Percentiles rank a stretch among this genome's conserved stretches.
Evolutionary conservation across 371 early-diverging fungal species (phyloP).

Genomic region (Coemansia sp.): DNA sequence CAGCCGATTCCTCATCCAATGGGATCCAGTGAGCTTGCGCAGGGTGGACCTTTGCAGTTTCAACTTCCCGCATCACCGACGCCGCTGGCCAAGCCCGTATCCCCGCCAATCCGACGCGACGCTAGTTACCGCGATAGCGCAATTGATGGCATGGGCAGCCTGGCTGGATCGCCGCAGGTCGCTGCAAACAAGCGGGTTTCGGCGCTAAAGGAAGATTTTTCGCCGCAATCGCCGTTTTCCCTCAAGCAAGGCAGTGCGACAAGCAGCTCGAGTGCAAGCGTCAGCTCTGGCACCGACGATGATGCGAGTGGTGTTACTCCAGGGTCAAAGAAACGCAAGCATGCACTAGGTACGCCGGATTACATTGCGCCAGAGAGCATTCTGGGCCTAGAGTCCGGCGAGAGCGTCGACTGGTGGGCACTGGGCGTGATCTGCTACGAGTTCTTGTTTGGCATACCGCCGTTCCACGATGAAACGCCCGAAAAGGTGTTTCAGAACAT

Average conservation of each 20-base stretch:
- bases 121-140: not conserved
- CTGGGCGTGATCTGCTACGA: constrained; percentile 92
- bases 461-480: constrained; percentile 94
- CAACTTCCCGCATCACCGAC: not conserved
- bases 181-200: constrained; percentile 23
- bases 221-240: not conserved
- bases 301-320: not conserved
- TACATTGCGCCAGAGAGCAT: constrained; percentile 94
- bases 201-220: constrained; percentile 15
- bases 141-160: no score
- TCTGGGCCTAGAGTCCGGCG: constrained; percentile 74
- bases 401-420: constrained; percentile 95
- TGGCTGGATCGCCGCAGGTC: not conserved
- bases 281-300: constrained; percentile 10
- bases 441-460: constrained; percentile 82
- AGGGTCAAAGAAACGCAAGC: constrained; percentile 12
- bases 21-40: not conserved
- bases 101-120: not conserved
- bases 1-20: constrained; percentile 14
- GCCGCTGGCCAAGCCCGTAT: not conserved
- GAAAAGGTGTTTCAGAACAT: constrained; percentile 93
- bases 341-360: constrained; percentile 84
- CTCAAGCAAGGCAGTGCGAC: not conserved
- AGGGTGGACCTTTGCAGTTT: no score
- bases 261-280: constrained; percentile 8